Base-by-base conservation (phyloP, 2,329 filamentous ascomycete species). In the Clarireedia homoeocarpa region DNA sequence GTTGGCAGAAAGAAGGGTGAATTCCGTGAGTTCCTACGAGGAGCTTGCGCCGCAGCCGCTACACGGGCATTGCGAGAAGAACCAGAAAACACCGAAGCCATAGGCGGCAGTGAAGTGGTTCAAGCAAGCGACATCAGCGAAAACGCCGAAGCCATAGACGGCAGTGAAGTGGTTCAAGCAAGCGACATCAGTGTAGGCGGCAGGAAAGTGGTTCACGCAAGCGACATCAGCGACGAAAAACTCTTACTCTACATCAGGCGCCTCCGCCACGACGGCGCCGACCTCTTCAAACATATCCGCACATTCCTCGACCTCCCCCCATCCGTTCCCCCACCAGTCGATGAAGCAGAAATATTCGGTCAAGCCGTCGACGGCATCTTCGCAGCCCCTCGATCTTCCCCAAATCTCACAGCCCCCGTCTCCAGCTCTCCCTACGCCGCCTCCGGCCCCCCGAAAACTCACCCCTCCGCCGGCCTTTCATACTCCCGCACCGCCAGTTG, bases 401-500 rank as follows among this genome's bases (percentile, higher is more conserved):
- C 17, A 44, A 40, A 10, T 5, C 39, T 4, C 7, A n/a, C 50
- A 6, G 42, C 5, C n/a, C 42, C 42, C 5, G 36, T 50, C 5
- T 69, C 75, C 6, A 58, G 48, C 7, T 70, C 70, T 9, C 72
- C 73, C 56, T 79, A 78, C 62, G 71, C 71, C 36, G 64, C 68
- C 34, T 67, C 67, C 27, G 78, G 77, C 2, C 80, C 80, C 20
- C 80, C 81, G 1, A 77, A 77, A 57, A 86, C 84, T 6, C 84
- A 87, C 68, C 83, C 84, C 2, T 83, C 80, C 4, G 83, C 80
- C 4, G 84, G 84, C 60, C 72, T 87, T 5, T 78, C 79, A 14
- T 86, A 87, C 66, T 71, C 80, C 3, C 77, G 80, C 49, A 79
- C 78, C 12, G 73, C 75, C 54, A 72, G 78, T 23, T 72, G 78